These are phyloP conservation scores for Sporisorium sorghi DNA, from an alignment of 1,284 basidiomycete genomes.

Conservation along the genomic window DNA sequence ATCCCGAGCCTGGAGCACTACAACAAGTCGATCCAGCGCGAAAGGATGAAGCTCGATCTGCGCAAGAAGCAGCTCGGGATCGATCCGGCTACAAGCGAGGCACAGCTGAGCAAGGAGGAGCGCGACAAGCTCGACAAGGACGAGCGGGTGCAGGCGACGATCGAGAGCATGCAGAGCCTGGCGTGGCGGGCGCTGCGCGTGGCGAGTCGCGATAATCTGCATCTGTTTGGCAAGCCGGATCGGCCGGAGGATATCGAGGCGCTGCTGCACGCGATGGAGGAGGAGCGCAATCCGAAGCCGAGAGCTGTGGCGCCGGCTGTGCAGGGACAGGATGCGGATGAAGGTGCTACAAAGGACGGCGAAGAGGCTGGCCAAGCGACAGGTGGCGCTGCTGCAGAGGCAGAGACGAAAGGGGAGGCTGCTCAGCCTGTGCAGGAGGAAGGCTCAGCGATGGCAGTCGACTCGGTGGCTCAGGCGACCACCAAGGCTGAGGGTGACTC, in stretches of 20 bases:
- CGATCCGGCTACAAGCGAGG: constrained; percentile 18
- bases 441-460: background rate
- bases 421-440: background rate
- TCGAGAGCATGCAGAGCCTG: constrained; percentile 54
- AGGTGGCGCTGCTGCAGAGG: background rate
- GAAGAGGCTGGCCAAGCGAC: background rate
- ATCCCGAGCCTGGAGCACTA: constrained; percentile 57
- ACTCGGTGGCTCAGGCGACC: background rate
- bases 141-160: constrained; percentile 28
- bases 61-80: constrained; percentile 54
- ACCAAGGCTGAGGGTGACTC: background rate
- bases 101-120: constrained; percentile 39
- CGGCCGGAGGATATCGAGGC: constrained; percentile 51
- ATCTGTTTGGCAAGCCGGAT: constrained; percentile 48
- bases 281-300: constrained; percentile 44
- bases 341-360: background rate
- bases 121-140: constrained; percentile 35
- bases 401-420: background rate
- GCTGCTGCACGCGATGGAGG: constrained; percentile 48
- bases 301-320: constrained; percentile 5
- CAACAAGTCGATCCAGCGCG: constrained; percentile 48
- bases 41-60: constrained; percentile 53
- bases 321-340: constrained; percentile 3
- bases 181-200: constrained; percentile 61
- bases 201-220: constrained; percentile 44